Evolutionary conservation across 495 filamentous ascomycete species (phyloP).

Genomic region (Podospora pseudopauciseta): DNA sequence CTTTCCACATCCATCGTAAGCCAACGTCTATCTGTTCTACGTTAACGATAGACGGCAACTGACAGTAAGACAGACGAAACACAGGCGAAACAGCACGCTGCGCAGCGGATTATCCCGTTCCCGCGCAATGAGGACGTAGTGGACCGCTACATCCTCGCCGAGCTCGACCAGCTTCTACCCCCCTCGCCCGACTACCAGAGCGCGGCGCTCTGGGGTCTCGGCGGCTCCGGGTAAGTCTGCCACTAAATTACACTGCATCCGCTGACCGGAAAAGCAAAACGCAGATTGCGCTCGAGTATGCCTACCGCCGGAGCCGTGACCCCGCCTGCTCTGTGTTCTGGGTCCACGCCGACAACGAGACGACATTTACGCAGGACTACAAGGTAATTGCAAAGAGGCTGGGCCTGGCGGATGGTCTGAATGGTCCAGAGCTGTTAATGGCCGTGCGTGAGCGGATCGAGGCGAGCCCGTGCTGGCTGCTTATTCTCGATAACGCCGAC

Average conservation of each 20-base stretch:
- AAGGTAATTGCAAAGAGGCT: conserved; percentile 25
- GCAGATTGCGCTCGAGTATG: conserved; percentile 29
- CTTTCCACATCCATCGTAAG: background rate
- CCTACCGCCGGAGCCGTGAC: conserved; percentile 26
- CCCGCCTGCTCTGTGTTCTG: conserved; percentile 33
- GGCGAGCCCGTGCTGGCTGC: conserved; percentile 29
- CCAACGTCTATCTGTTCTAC: background rate
- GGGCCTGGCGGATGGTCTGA: conserved; percentile 15
- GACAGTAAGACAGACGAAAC: background rate
- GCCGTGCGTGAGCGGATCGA: conserved; percentile 18
- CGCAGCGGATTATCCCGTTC: conserved; percentile 15
- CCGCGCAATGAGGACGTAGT: conserved; percentile 22
- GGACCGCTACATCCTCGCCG: conserved; percentile 8
- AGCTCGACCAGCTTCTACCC: conserved; percentile 17
- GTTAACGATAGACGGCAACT: background rate
- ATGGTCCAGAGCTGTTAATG: conserved; percentile 10
- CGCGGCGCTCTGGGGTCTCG: conserved; percentile 23
- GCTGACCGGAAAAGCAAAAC: conserved; percentile 25
- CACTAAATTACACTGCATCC: background rate
- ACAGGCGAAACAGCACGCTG: background rate
- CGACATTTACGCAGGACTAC: conserved; percentile 32
- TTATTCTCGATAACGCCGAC: conserved; percentile 41
- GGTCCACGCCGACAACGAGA: conserved; percentile 31
- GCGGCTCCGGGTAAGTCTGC: conserved; percentile 22
- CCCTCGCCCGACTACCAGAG: conserved; percentile 10